phyloP scores from a whole-genome alignment of 306 rosid genomes.

The Cyamopsis tetragonoloba region DNA sequence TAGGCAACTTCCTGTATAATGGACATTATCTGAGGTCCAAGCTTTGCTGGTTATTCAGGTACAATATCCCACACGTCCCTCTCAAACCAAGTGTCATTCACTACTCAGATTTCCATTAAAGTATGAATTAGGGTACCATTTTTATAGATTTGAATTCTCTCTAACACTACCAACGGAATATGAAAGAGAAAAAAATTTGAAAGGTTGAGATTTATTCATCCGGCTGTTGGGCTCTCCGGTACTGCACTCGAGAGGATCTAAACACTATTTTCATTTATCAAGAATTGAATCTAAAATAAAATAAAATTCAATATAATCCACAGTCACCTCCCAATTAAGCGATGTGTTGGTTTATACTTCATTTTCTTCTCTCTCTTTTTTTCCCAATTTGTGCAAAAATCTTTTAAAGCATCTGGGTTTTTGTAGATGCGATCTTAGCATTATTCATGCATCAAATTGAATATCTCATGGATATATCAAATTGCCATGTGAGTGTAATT shows the following conservation, averaged over 20 bases:
- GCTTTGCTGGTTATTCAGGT: constrained; percentile 31
- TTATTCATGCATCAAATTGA: background rate
- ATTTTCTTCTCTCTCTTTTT: constrained; percentile 8
- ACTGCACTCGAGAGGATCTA: no score
- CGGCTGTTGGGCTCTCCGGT: no score
- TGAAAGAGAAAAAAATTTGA: no score
- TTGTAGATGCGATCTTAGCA: background rate
- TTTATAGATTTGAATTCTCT: no score
- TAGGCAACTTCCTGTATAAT: background rate
- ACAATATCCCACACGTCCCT: constrained; percentile 17
- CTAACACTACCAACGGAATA: no score
- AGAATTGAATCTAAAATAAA: no score
- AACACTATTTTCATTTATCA: no score
- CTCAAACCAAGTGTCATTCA: constrained; percentile 1
- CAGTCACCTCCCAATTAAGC: no score
- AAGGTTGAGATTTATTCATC: no score
- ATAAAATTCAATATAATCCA: no score
- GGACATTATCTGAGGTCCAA: constrained; percentile 31
- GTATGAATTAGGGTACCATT: background rate
- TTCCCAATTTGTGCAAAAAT: constrained; percentile 19
- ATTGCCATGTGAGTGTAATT: constrained; percentile 8
- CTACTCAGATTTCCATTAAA: background rate
- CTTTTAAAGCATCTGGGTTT: background rate
- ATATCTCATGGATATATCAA: constrained; percentile 12
- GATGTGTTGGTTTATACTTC: constrained; percentile 9